Evolutionary conservation across 2,329 filamentous ascomycete genomes (phyloP).

Genomic region (Phyllosticta ampelicida): DNA sequence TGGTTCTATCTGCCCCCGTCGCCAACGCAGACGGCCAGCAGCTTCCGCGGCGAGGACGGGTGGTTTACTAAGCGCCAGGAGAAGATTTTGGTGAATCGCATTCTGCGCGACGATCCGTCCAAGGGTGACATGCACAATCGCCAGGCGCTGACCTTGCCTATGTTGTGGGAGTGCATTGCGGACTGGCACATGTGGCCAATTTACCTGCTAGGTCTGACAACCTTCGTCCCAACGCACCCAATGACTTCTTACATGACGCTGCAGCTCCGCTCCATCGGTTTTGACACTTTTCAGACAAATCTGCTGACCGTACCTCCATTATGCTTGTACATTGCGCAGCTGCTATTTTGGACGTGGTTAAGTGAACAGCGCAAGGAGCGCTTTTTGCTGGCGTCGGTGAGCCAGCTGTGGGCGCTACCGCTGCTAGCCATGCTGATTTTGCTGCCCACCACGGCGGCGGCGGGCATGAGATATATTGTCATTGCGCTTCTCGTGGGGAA

Average conservation of each 20-base stretch:
- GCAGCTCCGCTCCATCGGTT: slow-evolving; percentile 29
- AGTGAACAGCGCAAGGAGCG: slow-evolving; percentile 42
- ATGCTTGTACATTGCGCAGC: slow-evolving; percentile 40
- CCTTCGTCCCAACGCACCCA: slow-evolving; percentile 26
- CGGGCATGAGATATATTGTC: slow-evolving; percentile 29
- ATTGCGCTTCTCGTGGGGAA: slow-evolving; percentile 30
- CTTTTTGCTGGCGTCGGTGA: slow-evolving; percentile 37
- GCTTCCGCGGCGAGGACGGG: slow-evolving; percentile 47
- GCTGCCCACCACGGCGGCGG: slow-evolving; percentile 23
- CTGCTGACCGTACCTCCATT: slow-evolving; percentile 33
- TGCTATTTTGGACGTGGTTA: slow-evolving; percentile 38
- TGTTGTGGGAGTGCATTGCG: slow-evolving; percentile 40
- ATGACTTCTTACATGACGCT: slow-evolving; percentile 30
- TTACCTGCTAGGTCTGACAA: slow-evolving; percentile 38
- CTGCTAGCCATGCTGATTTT: slow-evolving; percentile 28
- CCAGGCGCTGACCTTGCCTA: slow-evolving; percentile 37
- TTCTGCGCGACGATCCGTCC: slow-evolving; percentile 44
- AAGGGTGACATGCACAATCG: slow-evolving; percentile 49
- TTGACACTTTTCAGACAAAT: slow-evolving; percentile 33
- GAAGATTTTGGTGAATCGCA: slow-evolving; percentile 55
- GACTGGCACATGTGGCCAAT: slow-evolving; percentile 48
- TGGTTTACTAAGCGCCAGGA: slow-evolving; percentile 59
- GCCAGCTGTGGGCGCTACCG: slow-evolving; percentile 33
- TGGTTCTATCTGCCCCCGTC: slow-evolving; percentile 35
- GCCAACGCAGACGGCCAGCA: slow-evolving; percentile 50